These are phyloP conservation scores for Pleurotus sapidus DNA, from an alignment of 768 basidiomycete species.

Conservation along the genomic window DNA sequence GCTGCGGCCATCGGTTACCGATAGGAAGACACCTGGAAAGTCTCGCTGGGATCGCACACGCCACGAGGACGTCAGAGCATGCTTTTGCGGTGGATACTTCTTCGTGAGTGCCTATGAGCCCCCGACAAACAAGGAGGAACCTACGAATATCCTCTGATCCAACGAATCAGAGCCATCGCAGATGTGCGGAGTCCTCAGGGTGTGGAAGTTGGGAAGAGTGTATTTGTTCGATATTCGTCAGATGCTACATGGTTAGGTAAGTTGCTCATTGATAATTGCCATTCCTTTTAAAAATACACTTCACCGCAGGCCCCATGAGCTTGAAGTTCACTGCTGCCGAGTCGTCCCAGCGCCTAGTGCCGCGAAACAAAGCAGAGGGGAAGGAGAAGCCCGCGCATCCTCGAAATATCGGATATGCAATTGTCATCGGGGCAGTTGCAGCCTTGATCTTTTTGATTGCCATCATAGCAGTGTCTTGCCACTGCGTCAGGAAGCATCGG, in stretches of 20 bases:
- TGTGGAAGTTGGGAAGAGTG: not conserved
- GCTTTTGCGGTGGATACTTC: not conserved
- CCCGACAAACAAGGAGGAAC: not conserved
- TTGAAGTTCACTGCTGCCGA: not conserved
- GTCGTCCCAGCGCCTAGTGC: not conserved
- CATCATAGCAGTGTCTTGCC: not conserved
- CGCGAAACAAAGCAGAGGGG: not conserved
- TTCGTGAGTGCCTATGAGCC: not conserved
- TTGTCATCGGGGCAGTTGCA: slow-evolving; percentile 1
- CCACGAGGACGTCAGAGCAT: not conserved
- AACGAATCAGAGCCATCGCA: not conserved
- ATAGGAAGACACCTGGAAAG: not conserved
- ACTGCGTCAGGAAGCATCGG: not conserved
- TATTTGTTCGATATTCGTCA: not conserved
- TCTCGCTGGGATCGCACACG: not conserved
- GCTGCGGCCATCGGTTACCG: not conserved
- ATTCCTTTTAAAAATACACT: not conserved
- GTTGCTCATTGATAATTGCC: not conserved
- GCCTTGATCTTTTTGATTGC: not conserved
- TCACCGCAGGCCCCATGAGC: not conserved
- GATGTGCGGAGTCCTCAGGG: not conserved
- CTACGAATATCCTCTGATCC: not conserved
- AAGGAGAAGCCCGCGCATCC: not conserved
- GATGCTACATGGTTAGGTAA: not conserved
- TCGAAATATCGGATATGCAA: not conserved